phyloP scores from a whole-genome alignment of 352 stramenopile genomes.

The Phytophthora syringae region DNA sequence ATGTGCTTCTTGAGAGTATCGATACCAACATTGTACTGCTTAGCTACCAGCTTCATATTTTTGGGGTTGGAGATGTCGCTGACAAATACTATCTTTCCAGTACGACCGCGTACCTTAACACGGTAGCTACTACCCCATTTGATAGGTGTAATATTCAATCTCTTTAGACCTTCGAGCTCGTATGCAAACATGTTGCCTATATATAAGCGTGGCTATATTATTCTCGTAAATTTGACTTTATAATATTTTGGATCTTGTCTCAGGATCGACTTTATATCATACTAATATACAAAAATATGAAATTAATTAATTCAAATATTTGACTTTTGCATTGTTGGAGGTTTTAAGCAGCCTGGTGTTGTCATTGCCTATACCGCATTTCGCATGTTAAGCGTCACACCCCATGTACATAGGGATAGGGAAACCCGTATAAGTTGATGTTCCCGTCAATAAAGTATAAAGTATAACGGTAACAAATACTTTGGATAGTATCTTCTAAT shows the following conservation, averaged over 20 bases:
- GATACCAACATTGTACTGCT: conserved; percentile 11
- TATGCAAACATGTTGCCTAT: conserved; percentile 4
- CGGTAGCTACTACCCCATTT: conserved; percentile 2
- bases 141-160: conserved; percentile 1
- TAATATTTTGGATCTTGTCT: conserved; percentile 3
- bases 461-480: no score
- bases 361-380: no score
- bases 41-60: conserved; percentile 10
- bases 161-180: no score
- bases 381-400: no score
- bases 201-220: conserved; percentile 4
- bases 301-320: conserved; percentile 17
- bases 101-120: conserved; percentile 2
- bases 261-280: conserved; percentile 20
- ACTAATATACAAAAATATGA: conserved; percentile 2
- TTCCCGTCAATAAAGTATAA: no score
- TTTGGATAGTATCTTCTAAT: no score
- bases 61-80: conserved; percentile 3
- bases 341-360: no score
- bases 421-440: no score
- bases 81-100: conserved; percentile 13
- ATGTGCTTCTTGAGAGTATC: conserved; percentile 13
- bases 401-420: no score
- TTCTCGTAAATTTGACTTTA: conserved; percentile 7
- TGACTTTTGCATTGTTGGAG: neutral